A percentile compares a stretch with the other conserved stretches of the same genome.
Conservation (phyloP, 176 grass and related monocot species). For the Canna indica region DNA sequence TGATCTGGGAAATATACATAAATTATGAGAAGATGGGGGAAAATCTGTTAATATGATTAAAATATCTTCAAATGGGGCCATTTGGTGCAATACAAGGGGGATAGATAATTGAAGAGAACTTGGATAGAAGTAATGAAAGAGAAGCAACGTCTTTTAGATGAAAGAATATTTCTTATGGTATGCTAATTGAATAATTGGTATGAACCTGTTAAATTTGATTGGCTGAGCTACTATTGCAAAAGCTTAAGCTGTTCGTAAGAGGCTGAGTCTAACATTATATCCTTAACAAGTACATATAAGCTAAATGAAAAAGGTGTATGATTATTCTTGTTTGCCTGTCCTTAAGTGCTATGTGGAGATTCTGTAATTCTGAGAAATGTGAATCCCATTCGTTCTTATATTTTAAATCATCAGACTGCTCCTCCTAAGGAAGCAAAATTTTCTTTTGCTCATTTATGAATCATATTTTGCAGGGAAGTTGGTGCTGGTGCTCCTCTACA, state of each 20-base stretch:
- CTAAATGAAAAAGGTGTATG: neutral
- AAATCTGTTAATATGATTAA: neutral
- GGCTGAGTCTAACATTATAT: too few species aligned
- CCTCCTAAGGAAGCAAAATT: neutral
- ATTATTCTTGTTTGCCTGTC: neutral
- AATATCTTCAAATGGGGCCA: neutral
- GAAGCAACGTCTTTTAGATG: neutral
- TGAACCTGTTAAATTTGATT: too few species aligned
- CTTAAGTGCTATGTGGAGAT: neutral
- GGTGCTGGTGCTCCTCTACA: conserved; percentile 26
- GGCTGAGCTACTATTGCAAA: too few species aligned
- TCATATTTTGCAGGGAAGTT: conserved; percentile 44
- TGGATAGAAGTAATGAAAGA: neutral
- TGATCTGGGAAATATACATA: too few species aligned
- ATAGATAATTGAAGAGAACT: neutral
- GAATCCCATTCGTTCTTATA: neutral
- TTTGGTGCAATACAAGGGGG: neutral
- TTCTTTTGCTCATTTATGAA: neutral
- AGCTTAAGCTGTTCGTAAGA: too few species aligned
- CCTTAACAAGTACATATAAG: neutral
- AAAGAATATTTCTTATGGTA: neutral
- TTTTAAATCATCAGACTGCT: neutral
- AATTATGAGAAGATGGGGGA: neutral
- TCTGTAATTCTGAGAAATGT: neutral
- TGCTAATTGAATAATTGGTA: neutral